A percentile compares a stretch with the other conserved stretches of the same genome.
phyloP scores from a whole-genome alignment of 139 green algal species.

The Auxenochlorella pyrenoidosa region DNA sequence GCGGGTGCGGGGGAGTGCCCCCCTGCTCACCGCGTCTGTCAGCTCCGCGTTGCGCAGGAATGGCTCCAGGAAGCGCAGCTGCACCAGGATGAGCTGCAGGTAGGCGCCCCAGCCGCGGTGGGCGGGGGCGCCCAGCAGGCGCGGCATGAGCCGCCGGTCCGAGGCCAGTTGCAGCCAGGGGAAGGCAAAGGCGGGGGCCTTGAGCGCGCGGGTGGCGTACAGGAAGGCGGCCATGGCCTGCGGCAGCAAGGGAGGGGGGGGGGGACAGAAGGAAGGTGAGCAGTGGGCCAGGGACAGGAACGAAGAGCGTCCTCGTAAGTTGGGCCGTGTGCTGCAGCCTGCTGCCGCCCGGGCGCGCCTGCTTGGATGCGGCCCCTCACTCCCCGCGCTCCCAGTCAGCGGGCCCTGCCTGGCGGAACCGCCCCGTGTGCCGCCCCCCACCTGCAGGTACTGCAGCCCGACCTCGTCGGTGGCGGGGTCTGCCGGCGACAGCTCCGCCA shows the following conservation, averaged over 20 bases:
- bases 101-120: constrained; percentile 77
- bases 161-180: constrained; percentile 95
- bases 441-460: constrained; percentile 62
- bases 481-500: constrained; percentile 79
- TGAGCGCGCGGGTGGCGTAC: constrained; percentile 77
- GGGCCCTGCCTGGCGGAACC: no score
- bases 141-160: constrained; percentile 93
- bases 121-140: constrained; percentile 79
- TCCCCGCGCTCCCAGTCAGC: no score
- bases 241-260: background rate
- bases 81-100: constrained; percentile 67
- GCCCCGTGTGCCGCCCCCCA: no score
- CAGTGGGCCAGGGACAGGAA: background rate
- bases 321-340: no score
- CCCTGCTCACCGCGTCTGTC: constrained; percentile 68
- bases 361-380: no score
- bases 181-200: constrained; percentile 95
- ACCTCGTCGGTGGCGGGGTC: constrained; percentile 48
- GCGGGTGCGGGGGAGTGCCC: background rate
- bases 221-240: constrained; percentile 47
- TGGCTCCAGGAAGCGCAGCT: constrained; percentile 96
- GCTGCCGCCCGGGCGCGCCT: no score
- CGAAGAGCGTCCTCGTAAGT: no score
- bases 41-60: constrained; percentile 93
- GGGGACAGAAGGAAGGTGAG: background rate